A percentile compares a stretch with the other conserved stretches of the same genome.
Conservation (phyloP, 352 stramenopile species). For the Phytophthora palmivora region DNA sequence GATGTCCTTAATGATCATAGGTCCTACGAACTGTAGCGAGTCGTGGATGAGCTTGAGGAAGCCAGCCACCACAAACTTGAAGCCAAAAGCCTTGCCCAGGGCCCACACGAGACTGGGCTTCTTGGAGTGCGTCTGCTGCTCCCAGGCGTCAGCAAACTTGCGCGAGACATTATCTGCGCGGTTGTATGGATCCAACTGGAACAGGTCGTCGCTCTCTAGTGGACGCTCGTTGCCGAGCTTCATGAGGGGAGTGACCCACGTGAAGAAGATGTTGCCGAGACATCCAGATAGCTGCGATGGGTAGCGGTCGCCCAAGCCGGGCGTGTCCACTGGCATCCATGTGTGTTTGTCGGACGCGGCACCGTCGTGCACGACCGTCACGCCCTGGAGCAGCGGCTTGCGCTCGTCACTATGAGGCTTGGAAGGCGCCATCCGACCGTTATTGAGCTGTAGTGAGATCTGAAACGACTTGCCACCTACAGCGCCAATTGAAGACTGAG, state of each 20-base stretch:
- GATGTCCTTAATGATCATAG: conserved; percentile 87
- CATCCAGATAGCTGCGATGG: background rate
- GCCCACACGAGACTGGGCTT: conserved; percentile 66
- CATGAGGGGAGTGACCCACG: conserved; percentile 91
- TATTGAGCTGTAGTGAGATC: background rate
- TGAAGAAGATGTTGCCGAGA: conserved; percentile 77
- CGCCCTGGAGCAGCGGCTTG: conserved; percentile 35
- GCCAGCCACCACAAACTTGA: conserved; percentile 56
- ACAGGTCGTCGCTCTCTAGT: conserved; percentile 86
- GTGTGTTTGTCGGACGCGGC: conserved; percentile 12
- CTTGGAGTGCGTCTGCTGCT: conserved; percentile 29
- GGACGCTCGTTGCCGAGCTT: conserved; percentile 80
- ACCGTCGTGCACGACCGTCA: background rate
- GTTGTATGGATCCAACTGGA: conserved; percentile 83
- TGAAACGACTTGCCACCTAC: conserved; percentile 17
- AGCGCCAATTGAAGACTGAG: conserved; percentile 25
- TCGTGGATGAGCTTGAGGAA: conserved; percentile 86
- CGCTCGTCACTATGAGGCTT: conserved; percentile 30
- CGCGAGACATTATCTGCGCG: conserved; percentile 51
- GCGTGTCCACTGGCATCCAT: conserved; percentile 12
- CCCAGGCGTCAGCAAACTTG: conserved; percentile 62
- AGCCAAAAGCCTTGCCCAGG: conserved; percentile 60
- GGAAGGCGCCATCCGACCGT: conserved; percentile 29
- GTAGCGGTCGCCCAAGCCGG: conserved; percentile 57
- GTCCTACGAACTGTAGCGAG: conserved; percentile 85